Evolutionary conservation across 495 filamentous ascomycete species (phyloP).

Genomic region (Achaetomiella virescens): DNA sequence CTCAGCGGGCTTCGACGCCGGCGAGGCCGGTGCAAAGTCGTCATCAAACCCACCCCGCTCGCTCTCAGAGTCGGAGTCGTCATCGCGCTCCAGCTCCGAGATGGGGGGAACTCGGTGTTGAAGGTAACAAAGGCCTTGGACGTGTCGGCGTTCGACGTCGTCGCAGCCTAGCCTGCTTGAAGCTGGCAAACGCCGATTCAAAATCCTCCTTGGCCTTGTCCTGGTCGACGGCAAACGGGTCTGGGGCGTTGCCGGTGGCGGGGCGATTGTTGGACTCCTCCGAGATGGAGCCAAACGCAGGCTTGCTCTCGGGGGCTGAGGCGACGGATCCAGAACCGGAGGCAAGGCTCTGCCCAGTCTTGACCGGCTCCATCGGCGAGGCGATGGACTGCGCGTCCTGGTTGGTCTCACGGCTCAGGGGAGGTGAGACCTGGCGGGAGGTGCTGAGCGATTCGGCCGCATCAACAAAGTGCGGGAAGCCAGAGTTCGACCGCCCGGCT

Average conservation of each 20-base stretch:
- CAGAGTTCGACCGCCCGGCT: conserved; percentile 66
- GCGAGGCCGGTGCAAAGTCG: conserved; percentile 73
- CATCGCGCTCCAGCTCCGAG: conserved; percentile 72
- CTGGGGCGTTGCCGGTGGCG: conserved; percentile 15
- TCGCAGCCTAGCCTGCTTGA: conserved; percentile 34
- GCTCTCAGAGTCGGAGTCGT: conserved; percentile 67
- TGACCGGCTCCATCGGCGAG: conserved; percentile 27
- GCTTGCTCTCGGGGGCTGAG: conserved; percentile 18
- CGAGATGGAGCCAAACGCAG: conserved; percentile 8
- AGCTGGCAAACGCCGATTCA: conserved; percentile 64
- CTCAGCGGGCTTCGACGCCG: conserved; percentile 39
- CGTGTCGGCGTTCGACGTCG: conserved; percentile 19
- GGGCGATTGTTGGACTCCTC: conserved; percentile 18
- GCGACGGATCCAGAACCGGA: conserved; percentile 29
- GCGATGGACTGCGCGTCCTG: conserved; percentile 42
- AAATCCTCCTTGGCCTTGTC: conserved; percentile 68
- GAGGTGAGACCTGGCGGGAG: conserved; percentile 75
- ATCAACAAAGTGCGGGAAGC: conserved; percentile 60
- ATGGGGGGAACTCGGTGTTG: conserved; percentile 88
- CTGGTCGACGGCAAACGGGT: conserved; percentile 54
- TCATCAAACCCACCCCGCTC: conserved; percentile 81
- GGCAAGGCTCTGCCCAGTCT: conserved; percentile 32
- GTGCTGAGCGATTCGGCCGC: conserved; percentile 63
- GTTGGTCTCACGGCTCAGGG: conserved; percentile 65
- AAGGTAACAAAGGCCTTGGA: conserved; percentile 44